These are phyloP conservation scores for Chiua sp. DNA, from an alignment of 1,284 basidiomycete species.

Conservation along the genomic window DNA sequence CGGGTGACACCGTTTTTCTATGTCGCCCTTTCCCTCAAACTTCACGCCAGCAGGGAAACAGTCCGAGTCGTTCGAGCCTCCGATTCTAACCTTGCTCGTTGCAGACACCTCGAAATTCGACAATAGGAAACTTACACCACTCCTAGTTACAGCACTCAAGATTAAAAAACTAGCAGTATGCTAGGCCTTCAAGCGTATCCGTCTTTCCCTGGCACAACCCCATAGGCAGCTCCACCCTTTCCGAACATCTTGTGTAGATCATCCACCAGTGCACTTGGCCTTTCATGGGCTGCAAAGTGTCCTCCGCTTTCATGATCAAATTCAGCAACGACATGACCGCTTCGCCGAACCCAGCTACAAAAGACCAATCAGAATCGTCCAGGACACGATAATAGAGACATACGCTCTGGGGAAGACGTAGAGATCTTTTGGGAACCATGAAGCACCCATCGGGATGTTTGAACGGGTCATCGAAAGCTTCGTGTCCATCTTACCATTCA, in stretches of 20 bases:
- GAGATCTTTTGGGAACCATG: constrained; percentile 55
- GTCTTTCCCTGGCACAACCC: constrained; percentile 37
- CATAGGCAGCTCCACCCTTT: constrained; percentile 44
- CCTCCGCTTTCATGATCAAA: constrained; percentile 43
- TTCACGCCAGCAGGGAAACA: no score
- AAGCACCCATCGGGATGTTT: constrained; percentile 51
- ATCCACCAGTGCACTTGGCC: constrained; percentile 38
- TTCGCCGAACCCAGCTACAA: constrained; percentile 28
- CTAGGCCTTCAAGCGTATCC: constrained; percentile 33
- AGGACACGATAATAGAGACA: constrained; percentile 13
- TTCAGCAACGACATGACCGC: constrained; percentile 27
- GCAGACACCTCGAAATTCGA: no score
- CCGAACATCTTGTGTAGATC: constrained; percentile 51
- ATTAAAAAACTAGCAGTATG: no score
- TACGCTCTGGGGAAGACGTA: constrained; percentile 43
- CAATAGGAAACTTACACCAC: no score
- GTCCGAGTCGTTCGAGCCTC: no score
- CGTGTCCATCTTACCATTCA: neutral
- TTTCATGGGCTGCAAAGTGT: constrained; percentile 48
- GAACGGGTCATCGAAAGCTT: neutral
- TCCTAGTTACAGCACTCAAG: no score
- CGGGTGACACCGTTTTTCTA: no score
- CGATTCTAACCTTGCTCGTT: no score
- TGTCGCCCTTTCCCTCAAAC: no score
- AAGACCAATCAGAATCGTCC: neutral